Base-by-base conservation (phyloP, 2,329 filamentous ascomycete species). In the Stromatinia cepivora region DNA sequence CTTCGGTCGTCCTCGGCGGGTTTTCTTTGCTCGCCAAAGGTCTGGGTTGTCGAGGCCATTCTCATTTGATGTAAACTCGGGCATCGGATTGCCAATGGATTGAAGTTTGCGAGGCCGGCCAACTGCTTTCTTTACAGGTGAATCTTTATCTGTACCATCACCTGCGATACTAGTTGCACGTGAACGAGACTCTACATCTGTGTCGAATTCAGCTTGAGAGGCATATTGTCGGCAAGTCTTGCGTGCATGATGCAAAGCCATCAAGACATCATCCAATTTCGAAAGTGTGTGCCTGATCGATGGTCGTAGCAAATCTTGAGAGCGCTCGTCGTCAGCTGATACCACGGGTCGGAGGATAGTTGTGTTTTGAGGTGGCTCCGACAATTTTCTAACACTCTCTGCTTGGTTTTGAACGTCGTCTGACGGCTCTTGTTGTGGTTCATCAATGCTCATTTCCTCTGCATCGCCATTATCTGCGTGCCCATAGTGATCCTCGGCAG, bases 281-380 rank as follows among this genome's bases (percentile, higher is more conserved):
- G 83, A 80, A 11, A 97, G 82, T 22, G 94, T 85, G 73, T 92
- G 89, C n/a, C 89, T 84, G 15, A 91, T 84, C 0, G 87, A 84
- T 0, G 93, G 92, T 0, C 85, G 84, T 22, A 97, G 81, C 7
- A 96, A 81, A 1, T 80, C 78, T 70, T 85, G 82, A 0, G 92
- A 91, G 61, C 83, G 78, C 1, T 91, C 88, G 73, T 97, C 93
- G 74, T 97, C 90, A 1, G 87, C 85, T 10, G 90, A 85, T 7
- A 92, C 79, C 2, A 84, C 82, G 0, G 91, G 87, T 39, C 70
- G 71, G 5, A 77, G 46, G 10, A 56, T 31, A 7, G n/a, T 25
- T 59, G 69, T 67, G 3, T 7, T 4, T 3, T 34, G 50, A 46
- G 65, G 68, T 22, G 52, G 50, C 48, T 58, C 46, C 2, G 71